Evolutionary conservation across 176 grass and related monocot species (phyloP).

Genomic region (Coix lacrymajobi): DNA sequence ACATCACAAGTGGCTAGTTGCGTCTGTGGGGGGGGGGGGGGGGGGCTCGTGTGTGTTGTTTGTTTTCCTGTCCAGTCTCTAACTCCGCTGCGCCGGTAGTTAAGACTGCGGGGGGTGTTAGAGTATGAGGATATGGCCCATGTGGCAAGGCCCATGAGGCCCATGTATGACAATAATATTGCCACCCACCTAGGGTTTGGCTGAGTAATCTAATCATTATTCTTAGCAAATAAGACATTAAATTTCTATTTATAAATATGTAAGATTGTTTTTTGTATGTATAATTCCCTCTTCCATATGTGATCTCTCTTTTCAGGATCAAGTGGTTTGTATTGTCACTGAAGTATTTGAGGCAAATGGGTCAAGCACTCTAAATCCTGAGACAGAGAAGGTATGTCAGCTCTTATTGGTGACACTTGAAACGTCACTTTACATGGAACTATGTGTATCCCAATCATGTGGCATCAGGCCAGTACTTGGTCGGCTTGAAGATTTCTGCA

Average conservation of each 20-base stretch:
- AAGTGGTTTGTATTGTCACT: slow-evolving; percentile 78
- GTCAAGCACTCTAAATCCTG: slow-evolving; percentile 32
- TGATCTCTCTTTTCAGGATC: slow-evolving; percentile 46
- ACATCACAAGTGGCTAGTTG: too few relatives aligned
- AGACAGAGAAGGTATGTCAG: slow-evolving; percentile 44
- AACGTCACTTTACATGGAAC: slow-evolving; percentile 73
- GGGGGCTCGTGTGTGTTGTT: too few relatives aligned
- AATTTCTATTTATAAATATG: neutral
- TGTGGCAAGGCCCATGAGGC: too few relatives aligned
- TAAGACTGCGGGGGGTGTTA: too few relatives aligned
- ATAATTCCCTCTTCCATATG: neutral
- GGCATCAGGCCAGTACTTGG: slow-evolving; percentile 85
- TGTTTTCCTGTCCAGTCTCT: too few relatives aligned
- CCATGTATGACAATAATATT: too few relatives aligned
- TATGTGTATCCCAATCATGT: slow-evolving; percentile 77
- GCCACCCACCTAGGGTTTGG: too few relatives aligned
- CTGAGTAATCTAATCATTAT: too few relatives aligned
- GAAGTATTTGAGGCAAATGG: slow-evolving; percentile 57
- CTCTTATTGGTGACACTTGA: slow-evolving; percentile 72
- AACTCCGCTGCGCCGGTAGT: too few relatives aligned
- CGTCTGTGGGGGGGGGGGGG: too few relatives aligned
- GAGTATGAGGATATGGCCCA: too few relatives aligned
- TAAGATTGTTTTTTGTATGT: neutral
- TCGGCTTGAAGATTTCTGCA: slow-evolving; percentile 81
- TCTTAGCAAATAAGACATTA: neutral